These are phyloP conservation scores for Mycena belliarum DNA, from an alignment of 768 basidiomycete genomes.

Conservation along the genomic window DNA sequence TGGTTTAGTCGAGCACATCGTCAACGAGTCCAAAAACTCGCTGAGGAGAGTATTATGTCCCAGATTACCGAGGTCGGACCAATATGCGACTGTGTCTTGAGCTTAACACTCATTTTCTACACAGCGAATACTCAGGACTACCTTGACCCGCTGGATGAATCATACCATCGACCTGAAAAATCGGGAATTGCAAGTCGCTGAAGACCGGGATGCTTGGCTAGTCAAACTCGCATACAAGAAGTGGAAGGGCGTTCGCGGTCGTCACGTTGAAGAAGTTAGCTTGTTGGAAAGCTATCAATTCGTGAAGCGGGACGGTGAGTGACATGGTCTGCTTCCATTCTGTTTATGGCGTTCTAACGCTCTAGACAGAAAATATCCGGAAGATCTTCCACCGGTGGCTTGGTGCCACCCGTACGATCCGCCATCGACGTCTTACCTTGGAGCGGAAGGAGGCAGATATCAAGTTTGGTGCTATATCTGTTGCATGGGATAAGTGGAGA, in stretches of 20 bases:
- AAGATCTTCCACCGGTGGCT: constrained; percentile 75
- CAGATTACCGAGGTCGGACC: constrained; percentile 8
- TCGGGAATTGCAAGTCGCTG: constrained; percentile 60
- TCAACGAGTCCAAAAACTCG: constrained; percentile 5
- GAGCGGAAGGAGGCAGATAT: constrained; percentile 66
- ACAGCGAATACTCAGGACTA: constrained; percentile 53
- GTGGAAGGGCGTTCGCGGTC: constrained; percentile 64
- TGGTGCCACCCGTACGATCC: constrained; percentile 54
- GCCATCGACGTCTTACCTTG: constrained; percentile 61
- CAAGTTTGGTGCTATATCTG: constrained; percentile 48
- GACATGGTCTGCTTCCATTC: background rate
- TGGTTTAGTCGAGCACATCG: constrained; percentile 18
- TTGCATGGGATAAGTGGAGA: constrained; percentile 80
- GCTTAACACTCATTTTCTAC: background rate
- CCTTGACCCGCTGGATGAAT: constrained; percentile 66
- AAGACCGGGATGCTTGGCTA: constrained; percentile 7
- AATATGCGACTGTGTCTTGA: background rate
- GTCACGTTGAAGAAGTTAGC: constrained; percentile 70
- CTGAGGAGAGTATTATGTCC: constrained; percentile 8
- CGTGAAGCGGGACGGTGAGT: constrained; percentile 76
- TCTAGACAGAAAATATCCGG: constrained; percentile 59
- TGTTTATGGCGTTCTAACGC: background rate
- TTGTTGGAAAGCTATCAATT: constrained; percentile 85
- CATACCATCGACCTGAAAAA: constrained; percentile 73
- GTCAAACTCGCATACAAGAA: constrained; percentile 60